A percentile compares a stretch with the other conserved stretches of the same genome.
Conservation (phyloP, 352 stramenopile species). For the Globisporangium camurandrum region DNA sequence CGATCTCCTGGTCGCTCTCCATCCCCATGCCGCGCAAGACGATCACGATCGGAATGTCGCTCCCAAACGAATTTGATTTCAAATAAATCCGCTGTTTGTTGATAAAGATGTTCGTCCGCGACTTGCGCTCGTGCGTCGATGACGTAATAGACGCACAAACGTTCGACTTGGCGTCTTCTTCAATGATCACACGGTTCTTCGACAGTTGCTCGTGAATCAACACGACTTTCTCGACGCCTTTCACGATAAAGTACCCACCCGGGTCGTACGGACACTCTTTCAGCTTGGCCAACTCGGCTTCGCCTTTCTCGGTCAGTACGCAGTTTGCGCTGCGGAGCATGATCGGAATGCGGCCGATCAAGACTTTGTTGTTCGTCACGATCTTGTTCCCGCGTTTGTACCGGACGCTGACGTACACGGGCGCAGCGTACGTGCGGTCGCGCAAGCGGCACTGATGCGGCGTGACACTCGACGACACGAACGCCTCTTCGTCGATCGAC, state of each 20-base stretch:
- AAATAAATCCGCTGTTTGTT: conserved; percentile 96
- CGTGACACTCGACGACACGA: conserved; percentile 89
- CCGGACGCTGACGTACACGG: conserved; percentile 98
- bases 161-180: conserved; percentile 92
- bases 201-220: conserved; percentile 99
- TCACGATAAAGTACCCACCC: conserved; percentile 99
- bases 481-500: conserved; percentile 96
- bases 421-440: conserved; percentile 98
- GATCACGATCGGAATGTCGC: conserved; percentile 97
- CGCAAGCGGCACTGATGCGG: conserved; percentile 97
- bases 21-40: conserved; percentile 98
- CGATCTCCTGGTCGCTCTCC: conserved; percentile 98
- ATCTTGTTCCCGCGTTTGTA: conserved; percentile 97
- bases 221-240: conserved; percentile 98
- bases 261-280: conserved; percentile 99
- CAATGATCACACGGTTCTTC: conserved; percentile 99
- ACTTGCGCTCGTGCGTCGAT: conserved; percentile 98
- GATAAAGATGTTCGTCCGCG: conserved; percentile 94
- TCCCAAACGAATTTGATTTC: conserved; percentile 97
- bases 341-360: conserved; percentile 96
- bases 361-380: conserved; percentile 96
- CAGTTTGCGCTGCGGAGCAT: conserved; percentile 98
- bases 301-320: conserved; percentile 91
- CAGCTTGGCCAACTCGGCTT: conserved; percentile 92
- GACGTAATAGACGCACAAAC: conserved; percentile 95